These are phyloP conservation scores for Sanchytrium tribonematis DNA, from an alignment of 371 early-diverging fungal genomes.

Conservation along the genomic window DNA sequence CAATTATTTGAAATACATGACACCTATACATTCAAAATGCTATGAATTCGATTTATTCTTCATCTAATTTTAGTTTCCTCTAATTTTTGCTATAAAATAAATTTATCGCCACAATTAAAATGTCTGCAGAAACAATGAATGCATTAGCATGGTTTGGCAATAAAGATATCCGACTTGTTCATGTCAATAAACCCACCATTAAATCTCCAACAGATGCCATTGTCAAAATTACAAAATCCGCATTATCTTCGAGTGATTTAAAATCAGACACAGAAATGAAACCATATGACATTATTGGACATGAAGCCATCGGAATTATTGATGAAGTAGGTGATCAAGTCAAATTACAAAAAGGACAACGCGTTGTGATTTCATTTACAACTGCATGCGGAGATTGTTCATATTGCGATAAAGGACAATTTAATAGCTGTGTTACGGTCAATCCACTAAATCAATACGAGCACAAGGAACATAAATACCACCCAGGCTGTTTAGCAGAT, in stretches of 20 bases:
- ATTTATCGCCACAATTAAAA: no score
- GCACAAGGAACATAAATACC: conserved; percentile 13
- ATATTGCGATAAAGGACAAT: conserved; percentile 17
- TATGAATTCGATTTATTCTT: no score
- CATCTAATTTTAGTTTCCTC: no score
- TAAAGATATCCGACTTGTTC: not conserved
- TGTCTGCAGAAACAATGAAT: not conserved
- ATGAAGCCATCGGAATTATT: conserved; percentile 25
- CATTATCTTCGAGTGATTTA: conserved; percentile 30
- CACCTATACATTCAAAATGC: no score
- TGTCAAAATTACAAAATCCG: conserved; percentile 19
- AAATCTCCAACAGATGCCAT: conserved; percentile 25
- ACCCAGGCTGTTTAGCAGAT: conserved; percentile 25
- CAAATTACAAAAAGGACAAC: conserved; percentile 19
- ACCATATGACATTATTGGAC: conserved; percentile 23
- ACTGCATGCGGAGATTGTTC: conserved; percentile 28
- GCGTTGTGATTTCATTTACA: conserved; percentile 22
- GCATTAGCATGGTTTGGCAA: not conserved
- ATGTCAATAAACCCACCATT: conserved; percentile 17
- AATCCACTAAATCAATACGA: conserved; percentile 28
- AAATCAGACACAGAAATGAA: conserved; percentile 25
- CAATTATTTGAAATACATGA: no score
- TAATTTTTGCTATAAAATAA: no score
- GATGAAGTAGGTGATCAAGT: conserved; percentile 20
- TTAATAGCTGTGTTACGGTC: conserved; percentile 21